A percentile compares a stretch with the other conserved stretches of the same genome.
These are phyloP conservation scores for Blumeria graminis DNA, from an alignment of 2,329 filamentous ascomycete genomes.

Conservation along the genomic window DNA sequence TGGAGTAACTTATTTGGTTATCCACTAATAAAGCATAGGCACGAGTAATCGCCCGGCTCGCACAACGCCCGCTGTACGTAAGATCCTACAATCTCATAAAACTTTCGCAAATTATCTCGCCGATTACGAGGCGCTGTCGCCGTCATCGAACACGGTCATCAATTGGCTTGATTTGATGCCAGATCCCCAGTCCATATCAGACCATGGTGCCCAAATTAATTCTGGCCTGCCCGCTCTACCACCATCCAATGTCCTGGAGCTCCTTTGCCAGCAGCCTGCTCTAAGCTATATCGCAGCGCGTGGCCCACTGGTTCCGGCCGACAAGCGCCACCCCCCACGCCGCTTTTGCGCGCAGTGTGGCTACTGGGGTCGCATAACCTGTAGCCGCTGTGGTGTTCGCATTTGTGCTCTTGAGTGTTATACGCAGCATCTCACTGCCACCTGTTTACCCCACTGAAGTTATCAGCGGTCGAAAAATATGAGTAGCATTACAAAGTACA, in stretches of 20 bases:
- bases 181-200: neutral
- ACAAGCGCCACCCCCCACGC: constrained; percentile 28
- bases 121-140: constrained; percentile 41
- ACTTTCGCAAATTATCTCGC: constrained; percentile 65
- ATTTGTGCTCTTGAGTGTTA: constrained; percentile 60
- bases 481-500: too few species aligned
- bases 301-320: constrained; percentile 21
- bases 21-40: neutral
- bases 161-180: neutral
- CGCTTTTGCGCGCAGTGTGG: constrained; percentile 59
- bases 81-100: constrained; percentile 59
- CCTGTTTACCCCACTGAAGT: too few species aligned
- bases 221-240: constrained; percentile 33
- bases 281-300: constrained; percentile 42
- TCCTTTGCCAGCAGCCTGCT: constrained; percentile 37
- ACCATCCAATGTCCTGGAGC: constrained; percentile 34
- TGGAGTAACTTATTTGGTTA: neutral
- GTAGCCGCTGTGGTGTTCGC: constrained; percentile 52
- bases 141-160: too few species aligned
- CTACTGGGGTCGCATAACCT: constrained; percentile 57
- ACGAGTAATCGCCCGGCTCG: constrained; percentile 6
- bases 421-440: constrained; percentile 26
- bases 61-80: constrained; percentile 32
- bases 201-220: constrained; percentile 28
- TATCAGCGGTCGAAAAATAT: too few species aligned